A percentile compares a stretch with the other conserved stretches of the same genome.
These are phyloP conservation scores for Rubroboletus pulcherrimus DNA, from an alignment of 768 basidiomycete genomes.

Conservation along the genomic window DNA sequence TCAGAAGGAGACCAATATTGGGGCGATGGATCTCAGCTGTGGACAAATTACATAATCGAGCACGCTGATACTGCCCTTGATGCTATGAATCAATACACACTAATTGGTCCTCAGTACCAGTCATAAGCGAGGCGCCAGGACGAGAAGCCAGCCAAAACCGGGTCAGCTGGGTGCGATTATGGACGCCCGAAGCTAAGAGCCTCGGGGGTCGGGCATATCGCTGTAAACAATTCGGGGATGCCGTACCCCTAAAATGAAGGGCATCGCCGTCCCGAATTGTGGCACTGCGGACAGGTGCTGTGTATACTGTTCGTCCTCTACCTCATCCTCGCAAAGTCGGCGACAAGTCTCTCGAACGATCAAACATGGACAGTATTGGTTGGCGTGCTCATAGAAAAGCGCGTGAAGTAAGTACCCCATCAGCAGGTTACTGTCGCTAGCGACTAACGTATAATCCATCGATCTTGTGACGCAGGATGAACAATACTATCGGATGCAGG, in stretches of 20 bases:
- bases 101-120: too few relatives aligned
- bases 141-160: too few relatives aligned
- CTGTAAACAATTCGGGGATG: too few relatives aligned
- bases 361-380: conserved; percentile 67
- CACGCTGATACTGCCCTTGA: neutral
- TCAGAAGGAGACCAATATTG: neutral
- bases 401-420: conserved; percentile 39
- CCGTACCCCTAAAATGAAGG: too few relatives aligned
- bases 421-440: neutral
- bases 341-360: neutral
- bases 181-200: too few relatives aligned
- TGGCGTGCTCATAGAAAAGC: conserved; percentile 71
- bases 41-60: too few relatives aligned
- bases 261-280: neutral
- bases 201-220: too few relatives aligned
- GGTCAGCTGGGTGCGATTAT: too few relatives aligned
- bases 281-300: neutral
- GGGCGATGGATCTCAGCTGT: neutral
- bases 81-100: neutral
- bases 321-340: neutral
- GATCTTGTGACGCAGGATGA: conserved; percentile 31
- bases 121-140: too few relatives aligned
- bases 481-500: conserved; percentile 20
- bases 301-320: neutral
- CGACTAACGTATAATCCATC: neutral